A percentile compares a stretch with the other conserved stretches of the same genome.
Evolutionary conservation across 139 green algal species (phyloP).

Genomic region (Chlorella sp.): DNA sequence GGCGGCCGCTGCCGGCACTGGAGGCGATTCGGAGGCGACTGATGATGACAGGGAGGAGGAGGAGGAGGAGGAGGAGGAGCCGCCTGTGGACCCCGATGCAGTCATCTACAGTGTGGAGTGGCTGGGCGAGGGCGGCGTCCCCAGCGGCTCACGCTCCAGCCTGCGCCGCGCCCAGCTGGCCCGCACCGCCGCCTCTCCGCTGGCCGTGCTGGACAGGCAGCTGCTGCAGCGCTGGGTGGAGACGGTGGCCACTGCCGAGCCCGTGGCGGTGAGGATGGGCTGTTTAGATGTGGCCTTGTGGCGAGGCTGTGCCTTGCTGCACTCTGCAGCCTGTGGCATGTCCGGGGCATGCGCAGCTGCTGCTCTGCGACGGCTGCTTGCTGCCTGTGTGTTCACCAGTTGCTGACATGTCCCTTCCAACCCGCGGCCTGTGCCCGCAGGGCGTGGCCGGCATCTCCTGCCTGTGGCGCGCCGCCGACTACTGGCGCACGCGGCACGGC

Average conservation of each 20-base stretch:
- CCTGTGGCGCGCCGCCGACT: slow-evolving; percentile 40
- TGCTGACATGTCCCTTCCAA: no score
- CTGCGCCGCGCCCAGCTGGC: slow-evolving; percentile 8
- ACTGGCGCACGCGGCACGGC: slow-evolving; percentile 23
- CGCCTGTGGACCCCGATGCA: not conserved
- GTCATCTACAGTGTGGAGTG: slow-evolving; percentile 46
- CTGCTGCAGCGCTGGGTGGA: slow-evolving; percentile 46
- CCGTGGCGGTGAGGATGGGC: slow-evolving; percentile 24
- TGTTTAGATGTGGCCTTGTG: no score
- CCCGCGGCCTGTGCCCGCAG: not conserved
- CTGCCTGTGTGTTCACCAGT: not conserved
- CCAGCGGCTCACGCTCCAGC: not conserved
- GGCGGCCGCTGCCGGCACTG: not conserved
- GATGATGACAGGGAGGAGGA: not conserved
- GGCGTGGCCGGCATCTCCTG: slow-evolving; percentile 47
- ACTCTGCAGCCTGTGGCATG: no score
- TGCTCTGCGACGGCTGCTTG: not conserved
- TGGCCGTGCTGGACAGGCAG: slow-evolving; percentile 11
- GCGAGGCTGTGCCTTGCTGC: no score
- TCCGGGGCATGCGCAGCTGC: not conserved
- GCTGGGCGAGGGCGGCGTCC: slow-evolving; percentile 4
- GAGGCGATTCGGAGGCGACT: not conserved
- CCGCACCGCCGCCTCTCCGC: not conserved
- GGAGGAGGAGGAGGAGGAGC: not conserved
- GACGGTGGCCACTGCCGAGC: slow-evolving; percentile 29